Evolutionary conservation across 371 early-diverging fungal genomes (phyloP), one percentile per base, ranked within the genome.

Genomic region (Cokeromyces recurvatus): DNA sequence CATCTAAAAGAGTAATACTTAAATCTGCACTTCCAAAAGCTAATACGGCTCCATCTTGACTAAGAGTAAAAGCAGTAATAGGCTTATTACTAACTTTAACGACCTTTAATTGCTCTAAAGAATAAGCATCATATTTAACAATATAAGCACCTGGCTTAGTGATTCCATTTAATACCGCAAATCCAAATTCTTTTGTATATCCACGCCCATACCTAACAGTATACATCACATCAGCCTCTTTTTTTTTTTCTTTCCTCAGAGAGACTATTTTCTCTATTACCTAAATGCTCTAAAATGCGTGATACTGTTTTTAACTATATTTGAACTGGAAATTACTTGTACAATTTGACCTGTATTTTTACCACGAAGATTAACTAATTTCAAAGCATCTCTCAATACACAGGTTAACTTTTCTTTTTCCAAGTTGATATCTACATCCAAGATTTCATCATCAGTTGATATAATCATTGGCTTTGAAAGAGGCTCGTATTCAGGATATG

Each of bases 371-470:
- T 66, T 57, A 29, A 85, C 40, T 23, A 85, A 62, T 51, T 66
- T 69, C 1, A 85, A 48, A 25, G 68, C 66, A 14, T 71, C 56
- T 11, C 73, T 56, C 2, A 78, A 68, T 0, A 77, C 74, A 4
- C 69, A 74, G 0, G 71, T 62, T 17, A 76, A 51, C 43, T 76
- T 69, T 35, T 66, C 60, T 35, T 74, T 77, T 21, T 78, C 71
- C 0, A 59, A 40, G 25, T 77, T 74, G 43, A 87, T 78, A 55
- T 80, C 82, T 2, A 83, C 71, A 54, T 85, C 87, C 54, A 83
- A 59, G 7, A 87, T 60, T 29, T 79, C 84, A 43, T 71, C 74
- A 4, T 74, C 59, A 1, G 46, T 40, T 2, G 42, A 31, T 1
- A 53, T 42, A 3, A 39, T 17, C 4, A 60, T 51, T 2, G 57